Base-by-base conservation (phyloP, 306 rosid genomes). In the Pyrus betulifolia region DNA sequence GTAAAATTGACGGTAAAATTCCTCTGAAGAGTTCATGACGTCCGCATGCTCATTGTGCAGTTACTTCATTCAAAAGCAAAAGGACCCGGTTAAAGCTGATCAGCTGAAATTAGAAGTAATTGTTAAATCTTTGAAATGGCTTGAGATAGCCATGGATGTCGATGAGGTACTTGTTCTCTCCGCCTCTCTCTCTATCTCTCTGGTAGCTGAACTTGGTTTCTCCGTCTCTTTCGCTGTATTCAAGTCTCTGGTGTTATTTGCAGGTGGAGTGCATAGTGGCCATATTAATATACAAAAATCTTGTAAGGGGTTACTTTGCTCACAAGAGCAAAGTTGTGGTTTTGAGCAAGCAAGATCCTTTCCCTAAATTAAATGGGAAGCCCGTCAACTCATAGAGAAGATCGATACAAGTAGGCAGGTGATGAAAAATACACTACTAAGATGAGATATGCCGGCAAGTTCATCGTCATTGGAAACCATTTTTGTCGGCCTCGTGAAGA, bases 231-330 rank as follows among this genome's bases (percentile, higher is more conserved):
- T 45, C 18, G 5, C 57, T 54, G 52, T 67, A 3, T 31, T 61
- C 45, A 33, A 22, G 62, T 77, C 44, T 58, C 58, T 76, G 59
- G 72, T 74, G 74, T 18, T 23, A 76, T 78, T 79, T 87, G 90
- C 86, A 95, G 98, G 99, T 95, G 66, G 99, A 92, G 77, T 96
- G 99, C 81, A 92, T 96, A 74, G 84, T 92, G 91, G 93, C 97
- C 77, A 92, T 96, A 65, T 79, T 96, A 79, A 92, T 96, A 82
- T 84, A 79, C 74, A 89, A 92, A 84, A 89, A 89, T 87, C 97
- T 90, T 1, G 83, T 95, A 58, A 95, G 89, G 78, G 99, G 99
- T 60, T 95, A 95, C 83, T 95, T 95, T 65, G 96, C 97, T 58
- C 99, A 96, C 87, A 96, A 92, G 87, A 92, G 99, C 86, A 91